Evolutionary conservation across 768 basidiomycete genomes (phyloP), one percentile per base, ranked within the genome.

Genomic region (Suillus luteus): DNA sequence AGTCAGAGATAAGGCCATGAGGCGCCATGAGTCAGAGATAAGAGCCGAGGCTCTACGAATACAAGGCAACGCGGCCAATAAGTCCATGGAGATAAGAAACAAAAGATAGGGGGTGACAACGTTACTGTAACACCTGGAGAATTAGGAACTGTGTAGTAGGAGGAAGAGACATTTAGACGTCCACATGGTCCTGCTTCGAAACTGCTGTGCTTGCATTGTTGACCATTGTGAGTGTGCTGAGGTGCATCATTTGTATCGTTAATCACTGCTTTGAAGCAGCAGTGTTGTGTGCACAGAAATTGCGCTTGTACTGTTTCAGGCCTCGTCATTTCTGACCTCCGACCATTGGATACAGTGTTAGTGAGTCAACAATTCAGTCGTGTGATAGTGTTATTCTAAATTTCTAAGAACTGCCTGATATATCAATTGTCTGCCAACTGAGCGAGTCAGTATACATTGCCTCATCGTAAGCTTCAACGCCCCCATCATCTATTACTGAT

Each of bases 201-300:
- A 46, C 44, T 46, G 44, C 44, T 46, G 44, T 46, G 44, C n/a
- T 46, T 46, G 10, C 10, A 0, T 46, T 46, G n/a, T 46, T 22
- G 44, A 46, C 5, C 44, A 11, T 46, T 5, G 4, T 3, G 2
- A 22, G 44, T 46, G 10, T 46, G 44, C 11, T 48, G 22, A 48
- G 46, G 46, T 22, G 46, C 22, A 1, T 48, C 46, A 48, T 48
- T 48, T 1, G 46, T 48, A 22, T 48, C 2, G 46, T 48, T 22
- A 48, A 1, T 48, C 11, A 48, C 46, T 48, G 46, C 46, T 48
- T 48, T 48, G 46, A 48, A 48, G 46, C 46, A 48, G 46, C 46
- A 48, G n/a, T n/a, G 2, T 48, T 48, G 46, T 48, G 46, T 12
- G 46, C 46, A 48, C 22, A 48, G 46, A 48, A 48, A 22, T 48